Base-by-base conservation (phyloP, 495 filamentous ascomycete genomes). In the Xylaria curta region DNA sequence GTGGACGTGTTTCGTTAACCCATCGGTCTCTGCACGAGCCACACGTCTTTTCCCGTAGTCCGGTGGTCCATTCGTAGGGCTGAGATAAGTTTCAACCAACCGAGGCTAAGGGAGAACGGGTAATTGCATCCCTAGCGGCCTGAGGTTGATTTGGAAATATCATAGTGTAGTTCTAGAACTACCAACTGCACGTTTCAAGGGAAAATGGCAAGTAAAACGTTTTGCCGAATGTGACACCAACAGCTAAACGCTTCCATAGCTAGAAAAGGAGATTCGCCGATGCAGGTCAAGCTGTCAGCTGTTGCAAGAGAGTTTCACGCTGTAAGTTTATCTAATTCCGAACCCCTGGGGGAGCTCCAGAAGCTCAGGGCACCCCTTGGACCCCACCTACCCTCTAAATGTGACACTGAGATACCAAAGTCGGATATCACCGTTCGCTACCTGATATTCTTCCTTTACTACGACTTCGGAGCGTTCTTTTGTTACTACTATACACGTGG, bases 31-130 rank as follows among this genome's bases (percentile, higher is more conserved):
- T 65, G 42, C 62, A 65, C 62, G 44, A 51, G 63, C 63, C 44
- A 66, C 63, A 66, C n/a, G 38, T 40, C 58, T 17, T 61, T 12
- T n/a, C 6, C 56, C 44, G 26, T 42, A 24, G 47, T 40, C 21
- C 21, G 58, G 53, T 58, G 65, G 66, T 13, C 53, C 66, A 24
- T 68, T 17, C 49, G 53, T 68, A 68, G 66, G 66, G 66, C 66
- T 68, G 66, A 68, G 51, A 7, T 40, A 42, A 56, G 66, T 68
- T 33, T 60, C 53, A 58, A 42, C 15, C 38, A 44, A 3, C 66
- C 38, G 40, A 59, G 26, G 38, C 53, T 42, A 54, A 54, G 38
- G 17, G 33, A 46, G 54, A 24, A 53, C 66, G 33, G 15, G 40
- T 21, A 19, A 58, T 59, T 47, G 4, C 31, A 28, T 49, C 38